Evolutionary conservation across 75 land plant genomes (phyloP).

Genomic region (Adiantum capillusveneris): DNA sequence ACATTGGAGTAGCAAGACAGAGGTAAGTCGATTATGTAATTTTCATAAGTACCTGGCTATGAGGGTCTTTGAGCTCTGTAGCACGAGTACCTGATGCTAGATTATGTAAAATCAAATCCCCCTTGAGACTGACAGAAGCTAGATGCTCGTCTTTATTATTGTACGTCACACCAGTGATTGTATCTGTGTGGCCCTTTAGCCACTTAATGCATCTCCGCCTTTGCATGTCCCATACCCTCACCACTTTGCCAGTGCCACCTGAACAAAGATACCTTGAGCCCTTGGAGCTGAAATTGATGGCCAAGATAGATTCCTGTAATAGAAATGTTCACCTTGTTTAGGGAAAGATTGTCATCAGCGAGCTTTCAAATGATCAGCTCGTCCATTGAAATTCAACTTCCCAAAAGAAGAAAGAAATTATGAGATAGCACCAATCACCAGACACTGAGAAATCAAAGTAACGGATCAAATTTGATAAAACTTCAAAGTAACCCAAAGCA

Average conservation of each 20-base stretch:
- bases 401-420: no score
- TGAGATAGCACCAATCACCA: no score
- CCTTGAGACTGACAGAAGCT: constrained; percentile 87
- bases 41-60: constrained; percentile 74
- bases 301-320: constrained; percentile 67
- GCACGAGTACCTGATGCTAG: constrained; percentile 90
- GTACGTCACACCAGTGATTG: constrained; percentile 85
- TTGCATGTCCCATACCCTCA: constrained; percentile 96
- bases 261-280: constrained; percentile 89
- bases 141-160: constrained; percentile 94
- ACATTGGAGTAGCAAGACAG: no score
- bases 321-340: no score
- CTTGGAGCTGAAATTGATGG: constrained; percentile 86
- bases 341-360: no score
- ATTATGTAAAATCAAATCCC: constrained; percentile 91
- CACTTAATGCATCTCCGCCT: constrained; percentile 89
- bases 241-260: constrained; percentile 85
- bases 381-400: no score
- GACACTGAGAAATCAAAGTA: no score
- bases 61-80: constrained; percentile 84
- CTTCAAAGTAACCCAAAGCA: no score
- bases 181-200: constrained; percentile 85
- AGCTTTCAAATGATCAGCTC: no score
- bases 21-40: no score
- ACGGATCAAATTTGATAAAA: no score